Conservation (phyloP, 1,284 basidiomycete species). For the Cutaneotrichosporon spelunceum region DNA sequence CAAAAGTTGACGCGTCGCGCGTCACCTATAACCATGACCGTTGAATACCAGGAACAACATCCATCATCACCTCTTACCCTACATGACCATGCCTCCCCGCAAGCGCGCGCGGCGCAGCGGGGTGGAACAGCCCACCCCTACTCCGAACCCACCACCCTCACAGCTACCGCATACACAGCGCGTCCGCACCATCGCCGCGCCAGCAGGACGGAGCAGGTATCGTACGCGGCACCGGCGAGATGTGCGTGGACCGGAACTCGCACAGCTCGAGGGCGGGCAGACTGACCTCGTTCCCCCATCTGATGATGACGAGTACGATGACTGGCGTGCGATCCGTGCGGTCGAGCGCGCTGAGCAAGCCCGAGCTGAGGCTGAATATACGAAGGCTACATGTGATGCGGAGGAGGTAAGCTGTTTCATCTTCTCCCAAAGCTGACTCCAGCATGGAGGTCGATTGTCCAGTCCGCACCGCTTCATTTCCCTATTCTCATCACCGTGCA, state of each 20-base stretch:
- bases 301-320: constrained; percentile 46
- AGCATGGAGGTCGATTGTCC: constrained; percentile 1
- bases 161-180: background rate
- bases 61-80: background rate
- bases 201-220: constrained; percentile 4
- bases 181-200: background rate
- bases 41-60: background rate
- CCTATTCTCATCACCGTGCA: constrained; percentile 7
- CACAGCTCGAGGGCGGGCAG: constrained; percentile 17
- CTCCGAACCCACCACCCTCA: background rate
- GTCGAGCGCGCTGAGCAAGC: constrained; percentile 8
- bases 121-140: background rate
- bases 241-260: constrained; percentile 18
- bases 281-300: constrained; percentile 41
- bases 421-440: background rate
- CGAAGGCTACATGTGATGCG: too few species aligned
- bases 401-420: background rate
- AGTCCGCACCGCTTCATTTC: background rate
- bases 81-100: constrained; percentile 13
- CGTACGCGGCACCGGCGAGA: constrained; percentile 18
- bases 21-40: background rate
- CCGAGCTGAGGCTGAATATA: background rate
- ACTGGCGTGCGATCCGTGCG: constrained; percentile 30
- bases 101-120: constrained; percentile 15
- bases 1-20: constrained; percentile 9